A percentile compares a stretch with the other conserved stretches of the same genome.
phyloP scores from a whole-genome alignment of 768 basidiomycete genomes.

The Nidularia sp. region DNA sequence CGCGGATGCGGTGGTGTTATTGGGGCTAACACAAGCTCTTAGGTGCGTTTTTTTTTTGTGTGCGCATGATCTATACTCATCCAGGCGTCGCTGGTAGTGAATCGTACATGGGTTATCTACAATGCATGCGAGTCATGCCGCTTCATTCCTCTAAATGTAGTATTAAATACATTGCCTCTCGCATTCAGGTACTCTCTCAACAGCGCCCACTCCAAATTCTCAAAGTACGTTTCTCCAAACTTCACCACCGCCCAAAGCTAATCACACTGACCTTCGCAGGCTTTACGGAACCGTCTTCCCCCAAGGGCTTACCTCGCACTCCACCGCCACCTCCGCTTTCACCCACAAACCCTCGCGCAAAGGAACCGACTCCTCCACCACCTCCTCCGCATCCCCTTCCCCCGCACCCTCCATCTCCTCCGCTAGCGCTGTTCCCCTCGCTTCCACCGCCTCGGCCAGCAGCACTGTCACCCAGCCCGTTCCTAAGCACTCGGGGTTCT shows the following conservation, averaged over 20 bases:
- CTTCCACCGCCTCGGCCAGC: conserved; percentile 3
- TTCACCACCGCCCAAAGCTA: background rate
- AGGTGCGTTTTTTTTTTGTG: conserved; percentile 36
- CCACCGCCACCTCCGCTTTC: conserved; percentile 22
- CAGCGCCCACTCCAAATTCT: conserved; percentile 73
- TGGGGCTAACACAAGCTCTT: conserved; percentile 68
- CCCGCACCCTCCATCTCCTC: no score
- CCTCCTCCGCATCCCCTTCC: conserved; percentile 5
- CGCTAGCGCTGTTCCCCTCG: background rate
- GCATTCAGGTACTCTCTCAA: conserved; percentile 40
- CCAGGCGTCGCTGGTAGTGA: conserved; percentile 36
- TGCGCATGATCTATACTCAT: background rate
- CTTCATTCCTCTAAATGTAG: conserved; percentile 1
- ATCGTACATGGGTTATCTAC: conserved; percentile 74
- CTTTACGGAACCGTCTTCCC: conserved; percentile 69
- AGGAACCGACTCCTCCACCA: conserved; percentile 10
- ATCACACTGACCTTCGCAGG: conserved; percentile 22
- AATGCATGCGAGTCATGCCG: conserved; percentile 56
- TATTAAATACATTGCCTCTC: background rate
- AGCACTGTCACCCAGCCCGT: conserved; percentile 12
- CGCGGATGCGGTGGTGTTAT: conserved; percentile 67
- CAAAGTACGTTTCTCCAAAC: conserved; percentile 41
- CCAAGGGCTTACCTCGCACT: conserved; percentile 39
- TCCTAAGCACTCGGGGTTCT: background rate
- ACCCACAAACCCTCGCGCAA: conserved; percentile 26